Conservation (phyloP, 148 eudicot genomes). For the Agrostemma githago region DNA sequence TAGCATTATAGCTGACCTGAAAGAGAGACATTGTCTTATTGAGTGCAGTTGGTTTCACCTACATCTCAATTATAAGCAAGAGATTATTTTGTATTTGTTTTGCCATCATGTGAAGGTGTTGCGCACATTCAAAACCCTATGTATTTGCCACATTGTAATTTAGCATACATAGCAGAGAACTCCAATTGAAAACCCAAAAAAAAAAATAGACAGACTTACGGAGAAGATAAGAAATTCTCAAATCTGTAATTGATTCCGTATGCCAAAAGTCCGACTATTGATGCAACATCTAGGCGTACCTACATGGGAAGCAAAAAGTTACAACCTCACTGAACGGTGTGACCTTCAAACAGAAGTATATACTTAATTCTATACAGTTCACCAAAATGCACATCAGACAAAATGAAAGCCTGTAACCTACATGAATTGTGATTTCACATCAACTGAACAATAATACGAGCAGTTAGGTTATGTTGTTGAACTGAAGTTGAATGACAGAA, state of each 20-base stretch:
- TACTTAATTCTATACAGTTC: background rate
- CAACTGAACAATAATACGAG: background rate
- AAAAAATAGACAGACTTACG: conserved; percentile 46
- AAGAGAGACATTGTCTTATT: conserved; percentile 5
- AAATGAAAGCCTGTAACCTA: background rate
- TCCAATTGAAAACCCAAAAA: background rate
- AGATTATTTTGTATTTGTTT: background rate
- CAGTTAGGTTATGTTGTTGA: background rate
- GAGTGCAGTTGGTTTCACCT: background rate
- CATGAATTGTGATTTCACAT: background rate
- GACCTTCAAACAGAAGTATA: background rate
- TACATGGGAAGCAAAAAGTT: conserved; percentile 31
- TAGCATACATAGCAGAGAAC: background rate
- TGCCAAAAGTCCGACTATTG: conserved; percentile 81
- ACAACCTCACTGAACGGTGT: background rate
- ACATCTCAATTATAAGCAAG: background rate
- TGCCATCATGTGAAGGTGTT: background rate
- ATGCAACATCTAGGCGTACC: conserved; percentile 90
- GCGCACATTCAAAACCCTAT: background rate
- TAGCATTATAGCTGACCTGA: conserved; percentile 78
- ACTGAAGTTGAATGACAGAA: background rate
- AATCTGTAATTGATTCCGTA: conserved; percentile 86
- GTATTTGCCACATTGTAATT: background rate
- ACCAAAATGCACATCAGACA: background rate
- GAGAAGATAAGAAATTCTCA: conserved; percentile 66